Conservation (phyloP, 257 asterid genomes). For the Lycium ferocissimum region DNA sequence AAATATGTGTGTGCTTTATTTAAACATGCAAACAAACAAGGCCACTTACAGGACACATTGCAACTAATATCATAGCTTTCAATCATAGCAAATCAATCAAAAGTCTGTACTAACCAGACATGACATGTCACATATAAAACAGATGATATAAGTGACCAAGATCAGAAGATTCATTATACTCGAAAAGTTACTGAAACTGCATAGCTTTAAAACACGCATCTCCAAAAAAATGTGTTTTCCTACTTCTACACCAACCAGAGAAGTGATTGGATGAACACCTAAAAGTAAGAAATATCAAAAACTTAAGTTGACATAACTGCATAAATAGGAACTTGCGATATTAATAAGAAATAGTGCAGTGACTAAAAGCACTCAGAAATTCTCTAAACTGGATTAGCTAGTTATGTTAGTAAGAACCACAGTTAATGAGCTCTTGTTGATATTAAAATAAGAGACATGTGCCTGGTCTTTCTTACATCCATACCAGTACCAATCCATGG, state of each 20-base stretch:
- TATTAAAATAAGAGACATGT: not conserved
- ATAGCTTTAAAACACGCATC: not conserved
- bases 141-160: not conserved
- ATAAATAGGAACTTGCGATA: not conserved
- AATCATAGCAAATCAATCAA: not conserved
- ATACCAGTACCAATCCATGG: not conserved
- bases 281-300: not conserved
- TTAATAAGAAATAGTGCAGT: slow-evolving; percentile 3
- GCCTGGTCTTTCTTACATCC: not conserved
- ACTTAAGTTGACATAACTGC: not conserved
- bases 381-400: slow-evolving; percentile 8
- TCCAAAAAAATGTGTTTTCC: not conserved
- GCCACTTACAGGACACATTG: not conserved
- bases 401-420: not conserved
- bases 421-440: slow-evolving; percentile 2
- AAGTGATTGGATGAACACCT: not conserved
- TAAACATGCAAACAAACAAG: not conserved
- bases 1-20: slow-evolving; percentile 14
- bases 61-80: not conserved
- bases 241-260: not conserved
- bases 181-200: not conserved
- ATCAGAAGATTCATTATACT: not conserved
- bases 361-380: not conserved
- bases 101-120: not conserved
- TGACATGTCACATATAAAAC: not conserved